Base-by-base conservation (phyloP, 805 yeast genomes). In the Myxozyma melibiosi region DNA sequence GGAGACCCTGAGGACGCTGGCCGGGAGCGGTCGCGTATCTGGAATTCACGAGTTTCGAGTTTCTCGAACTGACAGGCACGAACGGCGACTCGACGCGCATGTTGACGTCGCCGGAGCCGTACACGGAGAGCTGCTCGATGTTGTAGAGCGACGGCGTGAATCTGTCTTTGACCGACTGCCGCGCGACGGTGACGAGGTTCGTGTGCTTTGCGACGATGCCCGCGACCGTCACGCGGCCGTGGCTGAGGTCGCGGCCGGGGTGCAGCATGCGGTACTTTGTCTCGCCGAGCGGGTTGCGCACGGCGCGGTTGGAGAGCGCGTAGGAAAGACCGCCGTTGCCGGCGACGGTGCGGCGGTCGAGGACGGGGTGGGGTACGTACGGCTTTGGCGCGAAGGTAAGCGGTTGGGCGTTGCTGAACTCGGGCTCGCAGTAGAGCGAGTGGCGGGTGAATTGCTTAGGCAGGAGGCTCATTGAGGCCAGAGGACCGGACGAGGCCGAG, bases 231-330 rank as follows among this genome's bases (percentile, higher is more conserved):
- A 52, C 55, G 18, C 30, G 16, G 14, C 37, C 39, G 22, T 7
- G 4, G n/a, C 33, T 13, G 31, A 52, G 45, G 4, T 52, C 48
- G 20, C 57, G 57, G 18, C 57, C 57, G 14, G 57, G 57, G 34
- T 11, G 27, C 2, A 18, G 42, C n/a, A 18, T 14, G 13, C n/a
- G 41, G 27, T 13, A 18, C n/a, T n/a, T n/a, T n/a, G n/a, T n/a
- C n/a, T n/a, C n/a, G n/a, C 39, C 35, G 25, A 22, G 30, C 7
- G 52, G 57, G 4, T 42, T 40, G 24, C 41, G 57, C 7, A 11
- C 13, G 11, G 52, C 57, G 27, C 57, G 57, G n/a, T 33, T 20
- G 28, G 25, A 18, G 14, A 53, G 48, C 22, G 57, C 38, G 28
- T 53, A 53, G 8, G 47, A 8, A 20, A 53, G 40, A 14, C 57